These are phyloP conservation scores for Rasamsonia emersonii DNA, from an alignment of 2,329 filamentous ascomycete genomes.

Conservation along the genomic window DNA sequence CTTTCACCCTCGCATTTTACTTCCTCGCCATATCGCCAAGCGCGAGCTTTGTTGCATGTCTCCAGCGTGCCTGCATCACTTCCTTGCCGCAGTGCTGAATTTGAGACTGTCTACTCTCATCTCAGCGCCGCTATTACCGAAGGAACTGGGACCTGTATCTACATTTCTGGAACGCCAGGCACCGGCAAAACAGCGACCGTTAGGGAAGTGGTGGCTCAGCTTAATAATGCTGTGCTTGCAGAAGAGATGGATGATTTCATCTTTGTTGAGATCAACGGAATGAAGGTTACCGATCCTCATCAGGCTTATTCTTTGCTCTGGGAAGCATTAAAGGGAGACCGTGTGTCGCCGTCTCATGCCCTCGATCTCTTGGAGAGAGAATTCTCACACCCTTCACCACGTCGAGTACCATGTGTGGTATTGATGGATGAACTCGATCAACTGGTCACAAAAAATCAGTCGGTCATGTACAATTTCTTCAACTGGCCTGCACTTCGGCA, in stretches of 20 bases:
- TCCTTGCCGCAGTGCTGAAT: conserved; percentile 87
- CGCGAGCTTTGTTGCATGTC: conserved; percentile 81
- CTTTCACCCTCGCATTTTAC: conserved; percentile 67
- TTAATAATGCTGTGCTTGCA: conserved; percentile 76
- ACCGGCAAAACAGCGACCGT: conserved; percentile 98
- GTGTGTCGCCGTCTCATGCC: conserved; percentile 85
- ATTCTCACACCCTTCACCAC: conserved; percentile 82
- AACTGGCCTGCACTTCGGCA: conserved; percentile 94
- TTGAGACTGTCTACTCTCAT: conserved; percentile 84
- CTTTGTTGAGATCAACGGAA: conserved; percentile 98
- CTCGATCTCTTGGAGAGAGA: conserved; percentile 85
- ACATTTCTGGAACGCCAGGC: conserved; percentile 96
- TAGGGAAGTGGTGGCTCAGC: conserved; percentile 79
- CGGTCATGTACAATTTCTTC: conserved; percentile 99
- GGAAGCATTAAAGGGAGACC: conserved; percentile 90
- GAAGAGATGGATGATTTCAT: conserved; percentile 98
- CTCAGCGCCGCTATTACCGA: conserved; percentile 90
- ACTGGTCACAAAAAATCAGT: conserved; percentile 94
- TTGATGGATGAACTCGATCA: conserved; percentile 98
- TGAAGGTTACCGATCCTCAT: conserved; percentile 98
- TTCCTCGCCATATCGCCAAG: conserved; percentile 83
- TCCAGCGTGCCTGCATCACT: conserved; percentile 83
- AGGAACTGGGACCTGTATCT: conserved; percentile 90
- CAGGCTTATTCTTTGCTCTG: conserved; percentile 92
- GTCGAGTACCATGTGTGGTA: conserved; percentile 89